Evolutionary conservation across 2,329 filamentous ascomycete species (phyloP).

Genomic region (Cladosporium sp.): DNA sequence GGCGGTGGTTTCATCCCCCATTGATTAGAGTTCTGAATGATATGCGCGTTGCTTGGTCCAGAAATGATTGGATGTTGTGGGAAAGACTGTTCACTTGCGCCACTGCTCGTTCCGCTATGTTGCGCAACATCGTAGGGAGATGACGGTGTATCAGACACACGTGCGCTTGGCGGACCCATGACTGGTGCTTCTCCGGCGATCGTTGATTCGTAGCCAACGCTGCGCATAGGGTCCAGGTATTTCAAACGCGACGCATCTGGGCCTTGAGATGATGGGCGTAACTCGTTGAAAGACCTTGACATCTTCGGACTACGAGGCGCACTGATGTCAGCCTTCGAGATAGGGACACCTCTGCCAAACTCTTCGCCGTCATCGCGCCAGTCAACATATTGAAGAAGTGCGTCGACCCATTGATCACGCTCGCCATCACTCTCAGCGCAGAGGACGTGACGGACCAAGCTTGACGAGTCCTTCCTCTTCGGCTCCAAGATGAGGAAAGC

Average conservation of each 20-base stretch:
- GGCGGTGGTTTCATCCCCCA: slow-evolving; percentile 77
- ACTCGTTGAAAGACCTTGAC: slow-evolving; percentile 42
- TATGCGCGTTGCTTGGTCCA: slow-evolving; percentile 76
- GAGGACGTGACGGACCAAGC: slow-evolving; percentile 86
- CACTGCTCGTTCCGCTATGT: slow-evolving; percentile 32
- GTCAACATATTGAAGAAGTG: slow-evolving; percentile 86
- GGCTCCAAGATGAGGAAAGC: slow-evolving; percentile 94
- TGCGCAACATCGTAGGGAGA: slow-evolving; percentile 40
- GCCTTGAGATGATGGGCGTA: slow-evolving; percentile 31
- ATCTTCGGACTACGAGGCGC: slow-evolving; percentile 35
- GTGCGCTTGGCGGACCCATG: slow-evolving; percentile 42
- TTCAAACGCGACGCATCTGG: slow-evolving; percentile 22
- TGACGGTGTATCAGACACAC: slow-evolving; percentile 28
- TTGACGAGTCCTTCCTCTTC: slow-evolving; percentile 90
- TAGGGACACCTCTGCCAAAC: slow-evolving; percentile 20
- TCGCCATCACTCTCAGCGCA: slow-evolving; percentile 94
- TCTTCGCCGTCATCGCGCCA: slow-evolving; percentile 62
- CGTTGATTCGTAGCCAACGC: slow-evolving; percentile 59
- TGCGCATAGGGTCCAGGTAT: slow-evolving; percentile 32
- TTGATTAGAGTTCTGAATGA: slow-evolving; percentile 78
- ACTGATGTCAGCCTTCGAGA: slow-evolving; percentile 31
- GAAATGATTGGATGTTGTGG: slow-evolving; percentile 64
- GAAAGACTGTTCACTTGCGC: slow-evolving; percentile 28
- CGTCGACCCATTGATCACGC: slow-evolving; percentile 91
- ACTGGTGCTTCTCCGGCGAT: slow-evolving; percentile 60